A percentile compares a stretch with the other conserved stretches of the same genome.
Conservation (phyloP, 495 filamentous ascomycete species). For the Pyronema omphalodes region DNA sequence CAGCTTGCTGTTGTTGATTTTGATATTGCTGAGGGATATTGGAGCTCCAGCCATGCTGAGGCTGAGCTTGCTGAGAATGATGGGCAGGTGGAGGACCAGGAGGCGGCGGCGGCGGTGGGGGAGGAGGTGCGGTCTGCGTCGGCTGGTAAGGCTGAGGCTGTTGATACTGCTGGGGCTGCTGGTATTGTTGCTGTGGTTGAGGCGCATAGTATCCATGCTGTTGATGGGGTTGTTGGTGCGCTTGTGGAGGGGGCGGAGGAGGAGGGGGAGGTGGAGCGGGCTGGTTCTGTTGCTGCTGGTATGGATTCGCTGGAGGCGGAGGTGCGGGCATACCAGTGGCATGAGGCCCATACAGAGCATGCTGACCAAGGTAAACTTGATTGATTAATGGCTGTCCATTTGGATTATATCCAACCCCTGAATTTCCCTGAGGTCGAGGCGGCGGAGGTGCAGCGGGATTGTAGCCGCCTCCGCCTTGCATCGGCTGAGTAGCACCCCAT, state of each 20-base stretch:
- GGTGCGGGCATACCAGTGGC: constrained; percentile 10
- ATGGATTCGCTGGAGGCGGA: constrained; percentile 6
- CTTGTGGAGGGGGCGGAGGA: background rate
- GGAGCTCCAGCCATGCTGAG: constrained; percentile 1
- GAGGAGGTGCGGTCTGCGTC: constrained; percentile 1
- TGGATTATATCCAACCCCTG: constrained; percentile 6
- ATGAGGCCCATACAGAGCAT: background rate
- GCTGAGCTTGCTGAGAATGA: background rate
- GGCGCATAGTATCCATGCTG: constrained; percentile 1
- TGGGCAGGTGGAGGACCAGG: background rate
- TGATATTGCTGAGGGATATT: background rate
- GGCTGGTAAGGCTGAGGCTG: constrained; percentile 8
- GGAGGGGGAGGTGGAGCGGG: background rate
- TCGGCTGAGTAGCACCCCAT: constrained; percentile 1
- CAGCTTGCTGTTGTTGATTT: background rate
- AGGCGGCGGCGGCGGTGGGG: constrained; percentile 1
- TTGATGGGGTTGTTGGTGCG: constrained; percentile 7
- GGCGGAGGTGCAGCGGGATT: constrained; percentile 7
- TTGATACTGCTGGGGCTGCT: background rate
- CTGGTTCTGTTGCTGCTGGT: constrained; percentile 12
- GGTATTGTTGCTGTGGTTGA: background rate
- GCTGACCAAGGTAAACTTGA: background rate
- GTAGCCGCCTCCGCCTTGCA: constrained; percentile 8
- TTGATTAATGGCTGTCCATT: background rate
- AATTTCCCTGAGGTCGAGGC: constrained; percentile 6